Evolutionary conservation across 2,329 filamentous ascomycete species (phyloP).

Genomic region (Penicillium psychrosexuale): DNA sequence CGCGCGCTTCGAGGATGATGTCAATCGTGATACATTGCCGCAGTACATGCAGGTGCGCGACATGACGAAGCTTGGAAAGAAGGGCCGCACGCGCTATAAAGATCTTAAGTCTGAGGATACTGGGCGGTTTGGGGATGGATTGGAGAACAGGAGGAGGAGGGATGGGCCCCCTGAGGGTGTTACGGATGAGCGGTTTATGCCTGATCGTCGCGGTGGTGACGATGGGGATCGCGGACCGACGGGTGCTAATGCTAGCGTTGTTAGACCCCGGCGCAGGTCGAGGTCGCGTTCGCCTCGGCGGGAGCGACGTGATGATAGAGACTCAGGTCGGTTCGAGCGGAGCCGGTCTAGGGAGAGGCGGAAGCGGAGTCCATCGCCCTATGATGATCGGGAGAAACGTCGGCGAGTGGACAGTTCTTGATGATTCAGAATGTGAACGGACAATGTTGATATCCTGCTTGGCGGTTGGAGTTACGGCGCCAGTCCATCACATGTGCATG

Average conservation of each 20-base stretch:
- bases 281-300: constrained; percentile 51
- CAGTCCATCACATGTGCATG: constrained; percentile 12
- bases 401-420: constrained; percentile 34
- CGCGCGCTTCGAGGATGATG: constrained; percentile 75
- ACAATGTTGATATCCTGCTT: constrained; percentile 9
- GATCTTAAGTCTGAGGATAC: constrained; percentile 90
- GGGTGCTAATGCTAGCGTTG: constrained; percentile 46
- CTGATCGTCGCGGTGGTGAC: constrained; percentile 41
- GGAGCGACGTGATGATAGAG: constrained; percentile 39
- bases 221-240: constrained; percentile 35
- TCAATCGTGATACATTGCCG: constrained; percentile 79
- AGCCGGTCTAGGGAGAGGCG: constrained; percentile 49
- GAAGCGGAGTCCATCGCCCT: constrained; percentile 45
- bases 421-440: background rate
- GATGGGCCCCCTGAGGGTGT: constrained; percentile 39
- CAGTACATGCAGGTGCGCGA: constrained; percentile 91
- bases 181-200: constrained; percentile 47
- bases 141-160: constrained; percentile 26
- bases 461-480: constrained; percentile 20
- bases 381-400: constrained; percentile 43
- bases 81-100: constrained; percentile 84
- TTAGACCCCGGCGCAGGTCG: constrained; percentile 38
- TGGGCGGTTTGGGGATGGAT: constrained; percentile 66
- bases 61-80: constrained; percentile 89
- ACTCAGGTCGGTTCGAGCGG: constrained; percentile 32